These are phyloP conservation scores for Boletellus sp. DNA, from an alignment of 1,284 basidiomycete species.

Conservation along the genomic window DNA sequence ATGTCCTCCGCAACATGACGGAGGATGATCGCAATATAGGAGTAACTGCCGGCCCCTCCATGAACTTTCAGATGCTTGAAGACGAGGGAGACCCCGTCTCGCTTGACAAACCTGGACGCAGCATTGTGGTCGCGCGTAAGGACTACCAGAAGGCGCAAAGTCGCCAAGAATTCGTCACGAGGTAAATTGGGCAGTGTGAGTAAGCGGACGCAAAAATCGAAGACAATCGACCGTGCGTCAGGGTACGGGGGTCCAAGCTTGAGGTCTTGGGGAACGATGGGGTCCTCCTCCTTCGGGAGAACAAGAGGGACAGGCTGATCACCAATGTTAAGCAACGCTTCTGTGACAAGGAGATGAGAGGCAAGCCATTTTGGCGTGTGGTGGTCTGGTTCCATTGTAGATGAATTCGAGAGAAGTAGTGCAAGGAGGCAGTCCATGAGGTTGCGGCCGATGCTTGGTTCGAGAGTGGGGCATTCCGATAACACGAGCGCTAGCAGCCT, in stretches of 20 bases:
- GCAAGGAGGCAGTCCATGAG: constrained; percentile 66
- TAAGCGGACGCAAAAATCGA: constrained; percentile 70
- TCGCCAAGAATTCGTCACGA: constrained; percentile 77
- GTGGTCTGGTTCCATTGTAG: constrained; percentile 48
- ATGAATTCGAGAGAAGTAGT: constrained; percentile 57
- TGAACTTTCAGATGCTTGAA: constrained; percentile 63
- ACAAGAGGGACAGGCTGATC: constrained; percentile 65
- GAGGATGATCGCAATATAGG: constrained; percentile 83
- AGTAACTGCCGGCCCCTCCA: constrained; percentile 67
- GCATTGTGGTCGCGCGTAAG: constrained; percentile 69
- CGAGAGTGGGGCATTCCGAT: constrained; percentile 64
- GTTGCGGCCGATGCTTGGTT: constrained; percentile 45
- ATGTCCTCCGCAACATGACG: constrained; percentile 88
- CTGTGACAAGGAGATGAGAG: constrained; percentile 75
- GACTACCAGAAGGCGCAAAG: constrained; percentile 76
- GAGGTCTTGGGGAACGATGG: constrained; percentile 47
- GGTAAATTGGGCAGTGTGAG: constrained; percentile 60
- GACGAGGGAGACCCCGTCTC: constrained; percentile 60
- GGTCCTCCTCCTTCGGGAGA: constrained; percentile 66
- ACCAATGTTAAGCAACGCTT: constrained; percentile 74
- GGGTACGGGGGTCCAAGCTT: constrained; percentile 58
- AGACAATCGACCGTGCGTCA: constrained; percentile 63
- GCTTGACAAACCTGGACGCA: constrained; percentile 60
- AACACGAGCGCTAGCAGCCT: constrained; percentile 83
- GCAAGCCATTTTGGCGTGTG: constrained; percentile 80